phyloP scores from a whole-genome alignment of 306 rosid genomes.

The Quercus aquifolioides region DNA sequence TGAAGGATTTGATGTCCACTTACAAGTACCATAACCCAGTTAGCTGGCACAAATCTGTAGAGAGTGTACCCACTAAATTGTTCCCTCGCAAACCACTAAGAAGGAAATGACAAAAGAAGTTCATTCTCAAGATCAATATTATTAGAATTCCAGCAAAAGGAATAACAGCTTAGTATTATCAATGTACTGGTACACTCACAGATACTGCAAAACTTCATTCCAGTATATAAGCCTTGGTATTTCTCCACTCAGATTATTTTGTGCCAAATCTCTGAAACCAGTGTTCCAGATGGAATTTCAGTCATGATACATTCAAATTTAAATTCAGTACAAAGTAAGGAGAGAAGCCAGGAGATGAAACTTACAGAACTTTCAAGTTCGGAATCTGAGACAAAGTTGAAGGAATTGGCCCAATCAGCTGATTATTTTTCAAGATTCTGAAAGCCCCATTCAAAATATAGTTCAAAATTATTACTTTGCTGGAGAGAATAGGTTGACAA shows the following conservation, averaged over 20 bases:
- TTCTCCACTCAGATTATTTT: conserved; percentile 88
- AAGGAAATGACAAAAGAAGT: not conserved
- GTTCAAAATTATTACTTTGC: not conserved
- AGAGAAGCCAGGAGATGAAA: conserved; percentile 1
- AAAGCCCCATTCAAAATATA: not conserved
- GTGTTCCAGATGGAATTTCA: conserved; percentile 11
- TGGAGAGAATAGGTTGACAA: not conserved
- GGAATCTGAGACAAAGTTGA: conserved; percentile 98
- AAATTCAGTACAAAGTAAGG: not conserved
- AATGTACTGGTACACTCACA: conserved; percentile 53
- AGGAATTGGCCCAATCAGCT: conserved; percentile 88
- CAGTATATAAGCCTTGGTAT: conserved; percentile 97
- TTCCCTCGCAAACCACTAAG: conserved; percentile 89
- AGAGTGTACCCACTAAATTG: conserved; percentile 78
- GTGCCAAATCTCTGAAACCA: conserved; percentile 77
- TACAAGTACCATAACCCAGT: conserved; percentile 98
- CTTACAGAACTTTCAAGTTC: conserved; percentile 89
- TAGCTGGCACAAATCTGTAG: conserved; percentile 94
- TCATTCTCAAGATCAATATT: not conserved
- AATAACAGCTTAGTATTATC: not conserved
- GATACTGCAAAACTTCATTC: conserved; percentile 96
- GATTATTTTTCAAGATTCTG: conserved; percentile 80
- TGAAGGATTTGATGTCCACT: conserved; percentile 36
- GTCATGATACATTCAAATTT: not conserved
- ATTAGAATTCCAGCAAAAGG: not conserved